Conservation (phyloP, 345 rosid genomes). For the Erysimum cheiranthoides region DNA sequence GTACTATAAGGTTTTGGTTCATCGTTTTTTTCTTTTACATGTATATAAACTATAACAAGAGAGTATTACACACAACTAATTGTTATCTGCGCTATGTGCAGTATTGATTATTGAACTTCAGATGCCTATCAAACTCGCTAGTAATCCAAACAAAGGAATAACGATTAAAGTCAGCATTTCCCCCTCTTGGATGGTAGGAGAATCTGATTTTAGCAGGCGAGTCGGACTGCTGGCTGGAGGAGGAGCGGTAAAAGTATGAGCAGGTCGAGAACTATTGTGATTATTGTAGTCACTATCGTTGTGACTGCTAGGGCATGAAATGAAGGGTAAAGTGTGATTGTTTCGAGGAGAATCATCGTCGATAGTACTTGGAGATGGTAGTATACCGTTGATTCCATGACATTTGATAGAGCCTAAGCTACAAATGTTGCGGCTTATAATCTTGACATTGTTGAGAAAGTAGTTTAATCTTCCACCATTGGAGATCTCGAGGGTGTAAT, state of each 20-base stretch:
- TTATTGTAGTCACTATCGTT: constrained; percentile 24
- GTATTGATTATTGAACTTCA: constrained; percentile 5
- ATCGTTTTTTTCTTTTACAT: not conserved
- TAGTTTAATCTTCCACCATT: constrained; percentile 61
- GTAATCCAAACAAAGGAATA: constrained; percentile 2
- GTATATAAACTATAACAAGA: constrained; percentile 21
- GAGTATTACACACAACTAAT: constrained; percentile 16
- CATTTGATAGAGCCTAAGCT: constrained; percentile 68
- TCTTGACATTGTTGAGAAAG: constrained; percentile 65
- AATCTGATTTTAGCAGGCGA: constrained; percentile 35
- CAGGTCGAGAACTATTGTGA: constrained; percentile 3
- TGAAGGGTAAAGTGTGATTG: constrained; percentile 37
- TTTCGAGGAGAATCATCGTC: constrained; percentile 29
- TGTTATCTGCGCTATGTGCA: constrained; percentile 7
- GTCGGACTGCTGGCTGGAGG: constrained; percentile 25
- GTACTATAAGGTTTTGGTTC: not conserved
- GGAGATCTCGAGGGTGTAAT: constrained; percentile 52
- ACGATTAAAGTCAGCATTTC: not conserved
- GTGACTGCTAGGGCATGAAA: constrained; percentile 48
- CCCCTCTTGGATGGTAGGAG: constrained; percentile 20
- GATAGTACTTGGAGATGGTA: constrained; percentile 28
- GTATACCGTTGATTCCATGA: constrained; percentile 73
- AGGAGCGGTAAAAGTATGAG: constrained; percentile 23
- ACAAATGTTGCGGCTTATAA: constrained; percentile 69
- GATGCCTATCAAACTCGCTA: constrained; percentile 6